Percentiles rank a stretch among this genome's conserved stretches.
Evolutionary conservation across 768 basidiomycete genomes (phyloP).

Genomic region (Lactifluus echinatus): DNA sequence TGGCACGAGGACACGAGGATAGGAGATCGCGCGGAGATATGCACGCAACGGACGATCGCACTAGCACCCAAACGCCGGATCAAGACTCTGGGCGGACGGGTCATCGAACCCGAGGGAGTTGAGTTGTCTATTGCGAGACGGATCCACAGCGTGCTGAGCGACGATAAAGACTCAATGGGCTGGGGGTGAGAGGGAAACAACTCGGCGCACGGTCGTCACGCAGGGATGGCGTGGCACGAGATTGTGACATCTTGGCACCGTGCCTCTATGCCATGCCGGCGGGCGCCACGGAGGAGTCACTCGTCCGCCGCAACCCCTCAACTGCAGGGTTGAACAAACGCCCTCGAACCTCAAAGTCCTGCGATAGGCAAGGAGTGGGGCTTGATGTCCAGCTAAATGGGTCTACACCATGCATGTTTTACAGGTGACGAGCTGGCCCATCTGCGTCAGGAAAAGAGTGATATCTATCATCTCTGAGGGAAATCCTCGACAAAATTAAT

Average conservation of each 20-base stretch:
- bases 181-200: neutral
- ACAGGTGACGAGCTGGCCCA: neutral
- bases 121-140: neutral
- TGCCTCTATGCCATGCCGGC: too few species aligned
- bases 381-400: neutral
- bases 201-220: slow-evolving; percentile 2
- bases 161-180: neutral
- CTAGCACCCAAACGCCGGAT: neutral
- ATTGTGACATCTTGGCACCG: neutral
- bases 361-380: neutral
- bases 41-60: neutral
- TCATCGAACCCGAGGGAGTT: neutral
- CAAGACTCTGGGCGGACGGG: neutral
- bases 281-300: too few species aligned
- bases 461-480: neutral
- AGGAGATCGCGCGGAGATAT: slow-evolving; percentile 8
- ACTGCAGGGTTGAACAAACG: neutral
- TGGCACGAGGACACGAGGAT: neutral
- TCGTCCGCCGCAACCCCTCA: too few species aligned
- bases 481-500: neutral
- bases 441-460: neutral
- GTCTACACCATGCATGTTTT: neutral
- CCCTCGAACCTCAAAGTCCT: neutral
- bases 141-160: neutral
- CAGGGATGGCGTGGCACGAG: neutral